Evolutionary conservation across 2,329 filamentous ascomycete genomes (phyloP).

Genomic region (Ophiostoma angusticollis): DNA sequence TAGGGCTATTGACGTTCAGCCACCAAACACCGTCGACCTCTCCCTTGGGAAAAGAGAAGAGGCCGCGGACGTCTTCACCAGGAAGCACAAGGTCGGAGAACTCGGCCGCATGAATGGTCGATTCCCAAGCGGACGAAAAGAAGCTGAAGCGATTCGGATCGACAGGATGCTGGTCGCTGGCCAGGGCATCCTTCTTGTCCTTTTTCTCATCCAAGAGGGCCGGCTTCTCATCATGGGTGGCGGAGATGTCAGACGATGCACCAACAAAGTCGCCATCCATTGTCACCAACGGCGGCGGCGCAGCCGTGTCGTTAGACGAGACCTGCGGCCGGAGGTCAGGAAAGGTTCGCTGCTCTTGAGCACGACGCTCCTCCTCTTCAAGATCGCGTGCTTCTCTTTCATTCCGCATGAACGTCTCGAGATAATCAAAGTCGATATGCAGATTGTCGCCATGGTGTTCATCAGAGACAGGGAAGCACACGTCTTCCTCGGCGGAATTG

Average conservation of each 20-base stretch:
- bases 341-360: conserved; percentile 40
- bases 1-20: conserved; percentile 87
- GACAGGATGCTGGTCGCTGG: conserved; percentile 22
- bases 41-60: conserved; percentile 58
- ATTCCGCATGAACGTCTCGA: conserved; percentile 76
- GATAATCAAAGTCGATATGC: conserved; percentile 80
- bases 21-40: conserved; percentile 84
- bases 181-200: conserved; percentile 16
- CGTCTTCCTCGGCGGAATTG: conserved; percentile 70
- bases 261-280: conserved; percentile 45
- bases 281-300: conserved; percentile 30
- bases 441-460: conserved; percentile 58
- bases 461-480: conserved; percentile 74
- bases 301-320: conserved; percentile 16
- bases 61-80: conserved; percentile 75
- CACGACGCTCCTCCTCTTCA: conserved; percentile 39
- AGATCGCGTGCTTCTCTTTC: conserved; percentile 36
- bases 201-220: conserved; percentile 22
- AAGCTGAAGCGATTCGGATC: conserved; percentile 84
- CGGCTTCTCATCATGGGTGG: conserved; percentile 35
- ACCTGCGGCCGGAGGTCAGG: conserved; percentile 42
- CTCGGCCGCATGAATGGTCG: conserved; percentile 81
- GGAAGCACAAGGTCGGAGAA: conserved; percentile 80
- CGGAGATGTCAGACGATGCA: conserved; percentile 32
- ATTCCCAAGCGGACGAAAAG: conserved; percentile 90